Base-by-base conservation (phyloP, 257 asterid species). In the Solanum sparsipilum region DNA sequence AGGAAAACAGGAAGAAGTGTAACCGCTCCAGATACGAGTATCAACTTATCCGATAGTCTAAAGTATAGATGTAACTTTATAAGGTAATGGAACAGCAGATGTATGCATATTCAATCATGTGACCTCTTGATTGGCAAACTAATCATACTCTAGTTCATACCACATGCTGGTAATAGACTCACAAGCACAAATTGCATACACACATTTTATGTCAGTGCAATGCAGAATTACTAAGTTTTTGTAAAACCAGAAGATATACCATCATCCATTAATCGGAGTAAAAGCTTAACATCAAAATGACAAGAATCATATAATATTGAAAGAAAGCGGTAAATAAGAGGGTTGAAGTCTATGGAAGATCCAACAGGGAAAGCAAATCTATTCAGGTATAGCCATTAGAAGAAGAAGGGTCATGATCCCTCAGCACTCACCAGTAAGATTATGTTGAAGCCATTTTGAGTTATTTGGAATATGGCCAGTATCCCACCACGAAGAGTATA, bases 401-500 rank as follows among this genome's bases (percentile, higher is more conserved):
- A 34, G 27, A 72, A 72, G 76, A 71, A 56, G 20, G n/a, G 65
- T 18, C 11, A 0, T 60, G 27, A 21, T 60, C 68, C 68, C 68
- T 60, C 68, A 21, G 13, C 25, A 56, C 89, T 58, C 31, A 95
- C 99, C 98, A 76, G 96, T 91, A 60, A 94, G 96, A 91, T 96
- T 94, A 25, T 95, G 96, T 89, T 96, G 97, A 90, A 96, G 98
- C 98, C 98, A 96, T 93, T 96, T 96, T 5, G 98, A 95, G 92
- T 94, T 96, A 90, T 94, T 96, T 6, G 98, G 98, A 94, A 89
- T 93, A 91, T 96, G 99, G 94, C 98, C 68, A 8, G 68, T 93
- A 86, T 95, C 98, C 99, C 98, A 96, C 98, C 97, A 96, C 98
- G 96, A 96, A 29, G 99, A 93, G 86, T 96, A 96, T 91, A 88